Evolutionary conservation across 2,329 filamentous ascomycete species (phyloP).

Genomic region (Aspergillus japonicus): DNA sequence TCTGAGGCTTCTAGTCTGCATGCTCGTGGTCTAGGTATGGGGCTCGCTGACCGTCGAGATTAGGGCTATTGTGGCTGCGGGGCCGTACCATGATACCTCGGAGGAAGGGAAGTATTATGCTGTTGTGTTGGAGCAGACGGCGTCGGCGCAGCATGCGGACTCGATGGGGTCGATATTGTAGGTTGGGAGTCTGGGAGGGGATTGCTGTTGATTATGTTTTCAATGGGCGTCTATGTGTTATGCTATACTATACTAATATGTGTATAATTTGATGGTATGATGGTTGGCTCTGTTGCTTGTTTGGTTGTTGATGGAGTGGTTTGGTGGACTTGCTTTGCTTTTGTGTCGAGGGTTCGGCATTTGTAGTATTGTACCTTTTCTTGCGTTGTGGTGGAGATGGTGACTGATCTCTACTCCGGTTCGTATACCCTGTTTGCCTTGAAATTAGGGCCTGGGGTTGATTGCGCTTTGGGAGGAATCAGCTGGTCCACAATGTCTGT

Average conservation of each 20-base stretch:
- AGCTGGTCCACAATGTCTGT: no score
- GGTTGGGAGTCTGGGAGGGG: neutral
- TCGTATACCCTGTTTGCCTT: no score
- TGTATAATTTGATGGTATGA: no score
- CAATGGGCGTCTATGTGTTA: neutral
- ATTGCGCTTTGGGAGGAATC: no score
- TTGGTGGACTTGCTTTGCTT: no score
- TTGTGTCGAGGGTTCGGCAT: no score
- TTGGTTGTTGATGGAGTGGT: neutral
- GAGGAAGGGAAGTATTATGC: slow-evolving; percentile 41
- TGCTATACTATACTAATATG: neutral
- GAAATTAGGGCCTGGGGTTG: no score
- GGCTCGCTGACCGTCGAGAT: neutral
- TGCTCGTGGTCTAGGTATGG: neutral
- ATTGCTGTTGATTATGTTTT: neutral
- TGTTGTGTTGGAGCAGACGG: slow-evolving; percentile 35
- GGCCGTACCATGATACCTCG: slow-evolving; percentile 37
- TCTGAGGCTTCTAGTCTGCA: neutral
- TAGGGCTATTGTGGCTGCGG: slow-evolving; percentile 36
- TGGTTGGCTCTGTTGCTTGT: no score
- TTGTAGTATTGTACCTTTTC: neutral
- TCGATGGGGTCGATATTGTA: slow-evolving; percentile 1
- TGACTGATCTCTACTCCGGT: no score
- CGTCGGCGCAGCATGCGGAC: neutral
- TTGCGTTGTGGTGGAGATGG: neutral